Percentiles rank a stretch among this genome's conserved stretches.
Evolutionary conservation across 2,329 filamentous ascomycete genomes (phyloP).

Genomic region (Xylaria digitata): DNA sequence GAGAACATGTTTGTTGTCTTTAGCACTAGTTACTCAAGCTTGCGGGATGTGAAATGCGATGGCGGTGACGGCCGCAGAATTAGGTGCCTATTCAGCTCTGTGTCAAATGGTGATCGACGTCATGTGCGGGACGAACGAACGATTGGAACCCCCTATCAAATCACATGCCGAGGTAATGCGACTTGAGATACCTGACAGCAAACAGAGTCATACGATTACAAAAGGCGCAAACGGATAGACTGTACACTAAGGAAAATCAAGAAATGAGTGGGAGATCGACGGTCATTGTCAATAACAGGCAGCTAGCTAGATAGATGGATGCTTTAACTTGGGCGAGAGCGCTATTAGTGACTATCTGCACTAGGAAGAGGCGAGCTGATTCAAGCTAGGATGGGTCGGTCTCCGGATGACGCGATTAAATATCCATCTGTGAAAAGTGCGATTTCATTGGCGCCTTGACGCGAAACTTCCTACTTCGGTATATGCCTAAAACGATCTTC

Average conservation of each 20-base stretch:
- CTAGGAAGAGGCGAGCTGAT: slow-evolving; percentile 3
- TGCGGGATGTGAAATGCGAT: neutral
- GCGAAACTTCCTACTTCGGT: slow-evolving; percentile 12
- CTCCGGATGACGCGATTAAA: slow-evolving; percentile 11
- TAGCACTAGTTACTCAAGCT: slow-evolving; percentile 3
- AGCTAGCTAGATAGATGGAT: slow-evolving; percentile 5
- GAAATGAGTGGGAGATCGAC: slow-evolving; percentile 22
- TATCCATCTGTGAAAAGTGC: slow-evolving; percentile 1
- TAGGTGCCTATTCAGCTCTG: slow-evolving; percentile 1
- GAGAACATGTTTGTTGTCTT: slow-evolving; percentile 1
- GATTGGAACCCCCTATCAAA: slow-evolving; percentile 12
- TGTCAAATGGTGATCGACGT: slow-evolving; percentile 27
- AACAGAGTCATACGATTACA: neutral
- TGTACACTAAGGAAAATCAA: neutral
- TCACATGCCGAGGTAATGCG: slow-evolving; percentile 23
- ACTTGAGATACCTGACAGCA: neutral
- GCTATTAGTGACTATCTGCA: neutral
- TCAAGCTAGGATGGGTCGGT: slow-evolving; percentile 9
- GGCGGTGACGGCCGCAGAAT: neutral
- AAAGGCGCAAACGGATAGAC: neutral
- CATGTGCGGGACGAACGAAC: slow-evolving; percentile 10
- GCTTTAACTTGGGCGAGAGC: slow-evolving; percentile 4
- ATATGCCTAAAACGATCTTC: slow-evolving; percentile 25
- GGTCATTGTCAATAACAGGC: slow-evolving; percentile 26
- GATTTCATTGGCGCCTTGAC: slow-evolving; percentile 16